Percentiles rank a stretch among this genome's conserved stretches.
Evolutionary conservation across 352 stramenopile species (phyloP).

Genomic region (Lagenidium sp.): DNA sequence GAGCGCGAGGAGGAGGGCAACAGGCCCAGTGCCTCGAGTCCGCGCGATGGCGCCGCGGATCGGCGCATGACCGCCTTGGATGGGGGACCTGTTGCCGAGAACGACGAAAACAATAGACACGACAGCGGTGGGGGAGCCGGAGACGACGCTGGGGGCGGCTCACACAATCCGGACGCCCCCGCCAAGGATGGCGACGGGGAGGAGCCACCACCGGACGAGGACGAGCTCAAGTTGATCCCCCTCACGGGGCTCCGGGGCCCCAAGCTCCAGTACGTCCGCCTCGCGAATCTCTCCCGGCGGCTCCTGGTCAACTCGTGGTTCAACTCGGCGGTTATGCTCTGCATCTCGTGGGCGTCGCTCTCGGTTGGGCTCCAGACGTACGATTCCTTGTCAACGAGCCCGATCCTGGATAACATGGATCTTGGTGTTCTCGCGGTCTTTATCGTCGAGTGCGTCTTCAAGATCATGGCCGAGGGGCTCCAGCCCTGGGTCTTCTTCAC

Average conservation of each 20-base stretch:
- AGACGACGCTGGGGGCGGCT: neutral
- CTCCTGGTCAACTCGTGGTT: slow-evolving; percentile 49
- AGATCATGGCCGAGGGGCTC: slow-evolving; percentile 72
- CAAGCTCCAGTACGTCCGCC: slow-evolving; percentile 19
- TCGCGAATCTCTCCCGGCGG: slow-evolving; percentile 28
- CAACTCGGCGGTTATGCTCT: slow-evolving; percentile 62
- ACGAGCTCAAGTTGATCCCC: slow-evolving; percentile 20
- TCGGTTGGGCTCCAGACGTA: slow-evolving; percentile 82
- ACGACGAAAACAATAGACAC: too few relatives aligned
- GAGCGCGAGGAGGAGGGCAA: too few relatives aligned
- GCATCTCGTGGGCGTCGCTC: slow-evolving; percentile 71
- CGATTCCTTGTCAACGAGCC: slow-evolving; percentile 23
- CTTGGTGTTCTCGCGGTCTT: slow-evolving; percentile 59
- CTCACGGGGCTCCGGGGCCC: slow-evolving; percentile 25
- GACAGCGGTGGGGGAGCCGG: too few relatives aligned
- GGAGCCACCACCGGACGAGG: slow-evolving; percentile 11
- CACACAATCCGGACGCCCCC: neutral
- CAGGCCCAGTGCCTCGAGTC: too few relatives aligned
- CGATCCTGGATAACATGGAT: slow-evolving; percentile 54
- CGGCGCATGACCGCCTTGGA: too few relatives aligned
- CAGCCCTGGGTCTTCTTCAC: slow-evolving; percentile 69
- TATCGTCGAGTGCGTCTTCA: slow-evolving; percentile 63
- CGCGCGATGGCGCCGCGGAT: too few relatives aligned
- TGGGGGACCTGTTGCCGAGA: too few relatives aligned
- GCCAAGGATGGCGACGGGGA: slow-evolving; percentile 5